phyloP scores from a whole-genome alignment of 495 filamentous ascomycete genomes.

The Clohesyomyces aquaticus region DNA sequence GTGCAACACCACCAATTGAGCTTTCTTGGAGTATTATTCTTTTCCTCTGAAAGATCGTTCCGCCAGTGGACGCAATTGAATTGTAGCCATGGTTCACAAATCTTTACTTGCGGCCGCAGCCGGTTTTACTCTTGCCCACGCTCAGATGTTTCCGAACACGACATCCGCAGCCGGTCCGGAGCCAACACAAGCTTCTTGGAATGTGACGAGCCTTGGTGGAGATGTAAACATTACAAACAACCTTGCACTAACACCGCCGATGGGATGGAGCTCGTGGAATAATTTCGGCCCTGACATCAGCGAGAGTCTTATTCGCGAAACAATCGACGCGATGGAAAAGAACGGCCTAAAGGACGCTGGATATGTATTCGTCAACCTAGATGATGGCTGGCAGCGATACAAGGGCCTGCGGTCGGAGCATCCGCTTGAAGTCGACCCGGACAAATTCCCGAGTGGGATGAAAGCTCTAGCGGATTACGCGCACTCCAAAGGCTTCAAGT shows the following conservation, averaged over 20 bases:
- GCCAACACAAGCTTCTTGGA: constrained; percentile 21
- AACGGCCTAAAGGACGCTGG: constrained; percentile 30
- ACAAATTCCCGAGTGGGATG: constrained; percentile 33
- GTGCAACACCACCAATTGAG: too few species aligned
- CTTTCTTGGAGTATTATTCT: not conserved
- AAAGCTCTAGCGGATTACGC: constrained; percentile 33
- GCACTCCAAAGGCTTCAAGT: constrained; percentile 34
- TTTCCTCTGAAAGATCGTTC: not conserved
- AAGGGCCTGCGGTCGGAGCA: constrained; percentile 23
- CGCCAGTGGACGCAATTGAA: not conserved
- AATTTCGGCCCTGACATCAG: constrained; percentile 34
- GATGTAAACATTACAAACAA: constrained; percentile 29
- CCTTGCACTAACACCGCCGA: constrained; percentile 30
- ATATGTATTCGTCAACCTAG: constrained; percentile 30
- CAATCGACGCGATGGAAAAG: constrained; percentile 24
- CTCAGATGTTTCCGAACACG: constrained; percentile 18
- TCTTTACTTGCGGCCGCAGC: constrained; percentile 3
- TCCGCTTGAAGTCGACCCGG: constrained; percentile 28
- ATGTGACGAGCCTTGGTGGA: constrained; percentile 25
- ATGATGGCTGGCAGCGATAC: constrained; percentile 36
- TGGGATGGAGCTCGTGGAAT: constrained; percentile 36
- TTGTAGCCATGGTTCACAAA: constrained; percentile 11
- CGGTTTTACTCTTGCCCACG: constrained; percentile 6
- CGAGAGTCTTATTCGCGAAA: constrained; percentile 22
- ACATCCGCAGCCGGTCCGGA: constrained; percentile 10